phyloP scores from a whole-genome alignment of 1,284 basidiomycete genomes.

The Cutaneotrichosporon daszewskae region DNA sequence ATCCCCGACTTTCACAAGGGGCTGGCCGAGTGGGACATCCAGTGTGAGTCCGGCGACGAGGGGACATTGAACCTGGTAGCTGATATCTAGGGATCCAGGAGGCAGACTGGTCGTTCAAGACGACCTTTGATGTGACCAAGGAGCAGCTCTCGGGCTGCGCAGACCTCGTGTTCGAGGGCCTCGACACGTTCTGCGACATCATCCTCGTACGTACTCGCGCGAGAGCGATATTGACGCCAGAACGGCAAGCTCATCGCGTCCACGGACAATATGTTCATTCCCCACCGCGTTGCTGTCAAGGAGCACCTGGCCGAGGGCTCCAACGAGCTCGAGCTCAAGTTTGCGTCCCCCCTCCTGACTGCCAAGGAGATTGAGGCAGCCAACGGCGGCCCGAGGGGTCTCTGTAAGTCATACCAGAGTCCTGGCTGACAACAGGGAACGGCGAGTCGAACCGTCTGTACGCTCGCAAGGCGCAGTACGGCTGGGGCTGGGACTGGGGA shows the following conservation, averaged over 20 bases:
- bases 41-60: constrained; percentile 54
- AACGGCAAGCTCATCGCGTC: constrained; percentile 61
- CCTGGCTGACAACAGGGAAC: too few relatives aligned
- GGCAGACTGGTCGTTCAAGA: constrained; percentile 75
- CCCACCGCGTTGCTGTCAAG: constrained; percentile 60
- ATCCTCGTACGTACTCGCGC: too few relatives aligned
- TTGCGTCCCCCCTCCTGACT: constrained; percentile 67
- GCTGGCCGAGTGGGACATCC: constrained; percentile 77
- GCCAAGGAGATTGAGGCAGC: constrained; percentile 49
- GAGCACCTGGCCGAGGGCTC: constrained; percentile 52
- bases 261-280: constrained; percentile 70
- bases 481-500: constrained; percentile 55
- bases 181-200: constrained; percentile 78
- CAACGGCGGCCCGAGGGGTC: constrained; percentile 32
- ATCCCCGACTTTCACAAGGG: constrained; percentile 75
- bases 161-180: constrained; percentile 77
- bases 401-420: too few relatives aligned
- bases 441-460: constrained; percentile 79
- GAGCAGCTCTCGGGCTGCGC: constrained; percentile 51
- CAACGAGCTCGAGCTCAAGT: constrained; percentile 66
- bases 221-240: too few relatives aligned
- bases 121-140: constrained; percentile 56
- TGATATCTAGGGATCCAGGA: constrained; percentile 82
- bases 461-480: constrained; percentile 83
- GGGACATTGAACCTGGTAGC: not conserved